A percentile compares a stretch with the other conserved stretches of the same genome.
These are phyloP conservation scores for Russula earlei DNA, from an alignment of 768 basidiomycete genomes.

Conservation along the genomic window DNA sequence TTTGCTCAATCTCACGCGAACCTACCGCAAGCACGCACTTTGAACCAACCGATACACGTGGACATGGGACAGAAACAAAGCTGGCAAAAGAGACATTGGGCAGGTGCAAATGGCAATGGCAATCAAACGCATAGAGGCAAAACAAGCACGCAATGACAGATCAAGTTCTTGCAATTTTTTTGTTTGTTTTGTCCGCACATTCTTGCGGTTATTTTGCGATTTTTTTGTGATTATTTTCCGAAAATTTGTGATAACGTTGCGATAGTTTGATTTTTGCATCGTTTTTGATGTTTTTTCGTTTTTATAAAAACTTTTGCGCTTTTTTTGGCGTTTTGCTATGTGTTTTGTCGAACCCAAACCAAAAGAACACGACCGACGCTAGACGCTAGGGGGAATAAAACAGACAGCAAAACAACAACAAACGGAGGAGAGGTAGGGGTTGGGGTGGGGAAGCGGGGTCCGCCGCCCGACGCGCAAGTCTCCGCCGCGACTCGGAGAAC, in stretches of 20 bases:
- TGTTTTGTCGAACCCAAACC: not conserved
- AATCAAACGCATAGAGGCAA: no score
- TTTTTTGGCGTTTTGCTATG: not conserved
- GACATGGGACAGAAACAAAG: not conserved
- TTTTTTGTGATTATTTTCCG: not conserved
- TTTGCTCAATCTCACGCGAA: no score
- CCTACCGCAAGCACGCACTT: not conserved
- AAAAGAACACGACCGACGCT: not conserved
- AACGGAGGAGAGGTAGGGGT: no score
- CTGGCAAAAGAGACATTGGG: not conserved
- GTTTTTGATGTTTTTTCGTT: no score
- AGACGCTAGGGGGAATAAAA: not conserved
- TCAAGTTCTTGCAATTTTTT: no score
- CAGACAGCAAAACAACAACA: not conserved
- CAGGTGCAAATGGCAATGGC: no score
- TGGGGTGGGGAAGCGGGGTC: not conserved
- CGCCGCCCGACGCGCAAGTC: not conserved
- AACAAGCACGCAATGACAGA: no score
- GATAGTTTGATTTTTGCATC: no score
- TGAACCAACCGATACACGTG: not conserved
- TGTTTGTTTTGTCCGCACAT: no score
- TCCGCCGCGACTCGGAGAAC: slow-evolving; percentile 12
- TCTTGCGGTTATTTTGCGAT: not conserved
- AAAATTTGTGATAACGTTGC: no score
- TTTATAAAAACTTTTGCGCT: not conserved